Evolutionary conservation across 306 rosid species (phyloP), one percentile per base, ranked within the genome.

Genomic region (Oemleria cerasiformis): DNA sequence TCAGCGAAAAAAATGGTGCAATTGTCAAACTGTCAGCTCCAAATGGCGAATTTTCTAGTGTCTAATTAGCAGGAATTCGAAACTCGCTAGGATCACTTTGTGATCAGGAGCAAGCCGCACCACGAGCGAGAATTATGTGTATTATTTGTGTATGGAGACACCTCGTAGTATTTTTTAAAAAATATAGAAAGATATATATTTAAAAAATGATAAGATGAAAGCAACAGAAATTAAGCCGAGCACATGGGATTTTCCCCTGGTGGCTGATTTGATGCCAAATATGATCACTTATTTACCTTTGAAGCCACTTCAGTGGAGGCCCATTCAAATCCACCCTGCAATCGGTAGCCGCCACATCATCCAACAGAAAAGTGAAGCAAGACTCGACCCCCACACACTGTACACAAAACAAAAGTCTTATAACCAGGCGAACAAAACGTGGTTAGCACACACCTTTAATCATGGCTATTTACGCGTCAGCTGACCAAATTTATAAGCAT

Each of bases 201-300:
- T 25, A 25, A 25, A 25, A 25, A 25, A 25, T 25, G 30, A 25
- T 25, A 25, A 25, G 30, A 25, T 14, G 49, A 7, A 9, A 8
- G 10, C 1, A 51, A 17, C 11, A 20, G 17, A 19, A 5, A 53
- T 38, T 23, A 23, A 65, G 36, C 70, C 65, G 72, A 45, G 54
- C 81, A 80, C 58, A 71, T 80, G 78, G 69, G 79, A 65, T 50
- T 62, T 42, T 47, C n/a, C 64, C 49, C 9, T 75, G 55, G 30
- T 75, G 55, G 30, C 43, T 10, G 40, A 73, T 79, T 65, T 75
- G 56, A 75, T 55, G 79, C 75, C 19, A 81, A 81, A 10, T 9
- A 70, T 75, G 53, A 17, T 19, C 7, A 58, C 63, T 34, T 58
- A 23, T 55, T 36, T 30, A 13, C 16, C 44, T 60, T 60, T 36